Evolutionary conservation across 768 basidiomycete genomes (phyloP), one percentile per base, ranked within the genome.

Genomic region (Chlorophyllum brunneum): DNA sequence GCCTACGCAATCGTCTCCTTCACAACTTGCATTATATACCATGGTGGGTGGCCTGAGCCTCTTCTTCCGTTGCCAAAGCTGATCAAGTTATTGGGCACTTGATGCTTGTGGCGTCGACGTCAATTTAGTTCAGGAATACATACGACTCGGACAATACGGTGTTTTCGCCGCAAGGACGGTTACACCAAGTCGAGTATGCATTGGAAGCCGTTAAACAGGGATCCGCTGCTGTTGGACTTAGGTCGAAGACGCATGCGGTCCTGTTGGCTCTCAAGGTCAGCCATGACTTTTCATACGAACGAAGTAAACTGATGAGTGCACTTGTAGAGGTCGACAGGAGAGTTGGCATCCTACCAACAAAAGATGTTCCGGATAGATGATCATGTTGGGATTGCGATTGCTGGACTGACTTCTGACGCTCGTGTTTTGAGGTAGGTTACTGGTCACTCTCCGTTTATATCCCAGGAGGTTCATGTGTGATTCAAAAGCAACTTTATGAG

Each of bases 291-390:
- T 37, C 18, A 6, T 31, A 42, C 1, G 24, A 20, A 27, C 3
- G 16, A 27, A 3, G 9, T 4, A 23, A 30, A 34, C 30, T 34
- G 1, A 31, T 46, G 27, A 41, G 55, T 22, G 58, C 52, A 34
- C n/a, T 18, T 9, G 31, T 46, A 99, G 97, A 83, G 95, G 69
- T 98, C 97, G 24, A 95, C 93, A 11, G 97, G 97, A 55, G 95
- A 98, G 68, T 80, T 99, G 47, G 95, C 97, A 13, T 92, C 92
- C n/a, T 98, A 98, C 78, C 97, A 99, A 67, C 95, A 98, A 75
- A 98, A 99, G 80, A 90, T 98, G 87, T 97, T 95, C 70, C 81
- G 94, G 64, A 95, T 99, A 84, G 97, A 99, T 65, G 94, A 98
- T 69, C 97, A 99, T 73, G 86, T 97, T 60, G 97, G 97, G n/a